Evolutionary conservation across 495 filamentous ascomycete species (phyloP), one percentile per base, ranked within the genome.

Genomic region (Parathielavia hyrcaniae): DNA sequence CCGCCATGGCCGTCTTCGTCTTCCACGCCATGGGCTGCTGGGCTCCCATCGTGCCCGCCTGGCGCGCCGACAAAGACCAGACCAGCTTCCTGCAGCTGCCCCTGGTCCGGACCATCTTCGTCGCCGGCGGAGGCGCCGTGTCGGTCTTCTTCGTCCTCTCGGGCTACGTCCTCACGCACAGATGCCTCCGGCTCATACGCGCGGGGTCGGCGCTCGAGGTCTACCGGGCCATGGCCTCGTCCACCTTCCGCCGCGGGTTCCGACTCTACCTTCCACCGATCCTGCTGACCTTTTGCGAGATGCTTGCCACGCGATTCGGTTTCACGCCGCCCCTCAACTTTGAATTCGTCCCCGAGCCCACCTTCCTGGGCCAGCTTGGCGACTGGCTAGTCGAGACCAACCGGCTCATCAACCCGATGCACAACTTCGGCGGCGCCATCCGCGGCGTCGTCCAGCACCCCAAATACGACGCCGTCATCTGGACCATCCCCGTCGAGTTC

Each of bases 81-180:
- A 53, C 35, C 6, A 30, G 6, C 26, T 6, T 6, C 26, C 2
- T 30, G 2, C 26, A 30, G 26, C 26, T 30, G 6, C 26, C 26
- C 26, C 26, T 30, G 26, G 26, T 30, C 2, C 77, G 82, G 55
- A 53, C 36, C 50, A 69, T 85, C 47, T 60, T 84, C 12, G 77
- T 79, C 61, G 79, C 77, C 11, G 82, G 80, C 39, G 75, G 79
- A 57, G 77, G 82, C 43, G 82, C 82, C 79, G 83, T 86, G 17
- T 74, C 78, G 62, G 78, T 84, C 46, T 86, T 86, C 72, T 85
- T 84, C 66, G 80, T 85, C 46, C 78, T 86, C 46, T 83, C 81
- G 6, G 82, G 83, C 57, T 82, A 81, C 54, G 81, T 83, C 2
- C 70, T 85, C 8, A 80, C 80, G 17, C 77, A 80, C 53, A 81